These are phyloP conservation scores for Saprolegnia parasitica DNA, from an alignment of 352 stramenopile genomes.

Conservation along the genomic window DNA sequence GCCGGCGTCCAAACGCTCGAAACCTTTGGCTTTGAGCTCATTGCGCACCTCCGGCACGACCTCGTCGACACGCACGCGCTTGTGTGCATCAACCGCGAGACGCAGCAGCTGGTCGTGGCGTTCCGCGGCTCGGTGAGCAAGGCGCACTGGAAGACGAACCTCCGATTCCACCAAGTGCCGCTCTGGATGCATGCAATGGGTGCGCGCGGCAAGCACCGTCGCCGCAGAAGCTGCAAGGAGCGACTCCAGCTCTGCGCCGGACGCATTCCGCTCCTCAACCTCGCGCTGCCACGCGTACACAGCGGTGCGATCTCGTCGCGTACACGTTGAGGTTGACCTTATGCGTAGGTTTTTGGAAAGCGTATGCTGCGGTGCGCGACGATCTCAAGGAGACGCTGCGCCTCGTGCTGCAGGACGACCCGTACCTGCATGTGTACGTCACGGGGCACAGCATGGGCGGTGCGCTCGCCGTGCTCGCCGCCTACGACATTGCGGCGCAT, in stretches of 20 bases:
- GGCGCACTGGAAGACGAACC: constrained; percentile 85
- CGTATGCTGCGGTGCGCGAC: constrained; percentile 72
- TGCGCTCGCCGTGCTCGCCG: constrained; percentile 82
- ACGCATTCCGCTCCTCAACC: constrained; percentile 79
- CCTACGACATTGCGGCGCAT: constrained; percentile 80
- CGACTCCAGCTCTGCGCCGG: constrained; percentile 53
- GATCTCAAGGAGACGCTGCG: constrained; percentile 74
- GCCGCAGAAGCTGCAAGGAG: constrained; percentile 57
- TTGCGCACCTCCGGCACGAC: constrained; percentile 70
- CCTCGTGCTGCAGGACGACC: constrained; percentile 75
- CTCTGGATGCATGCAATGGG: constrained; percentile 65
- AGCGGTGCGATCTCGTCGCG: constrained; percentile 45
- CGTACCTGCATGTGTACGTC: constrained; percentile 84
- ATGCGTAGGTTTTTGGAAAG: constrained; percentile 71
- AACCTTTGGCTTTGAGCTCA: constrained; percentile 71
- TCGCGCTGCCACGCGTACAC: constrained; percentile 77
- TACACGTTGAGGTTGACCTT: constrained; percentile 28
- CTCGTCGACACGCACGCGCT: constrained; percentile 73
- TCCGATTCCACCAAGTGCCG: constrained; percentile 74
- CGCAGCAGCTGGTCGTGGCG: constrained; percentile 72
- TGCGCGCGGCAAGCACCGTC: constrained; percentile 34
- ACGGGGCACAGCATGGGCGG: constrained; percentile 91
- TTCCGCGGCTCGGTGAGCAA: constrained; percentile 84
- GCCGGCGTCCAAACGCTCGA: constrained; percentile 73
- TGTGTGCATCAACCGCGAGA: constrained; percentile 49